phyloP scores from a whole-genome alignment of 139 green algal genomes.

The Chlamydomonas asymmetrica region DNA sequence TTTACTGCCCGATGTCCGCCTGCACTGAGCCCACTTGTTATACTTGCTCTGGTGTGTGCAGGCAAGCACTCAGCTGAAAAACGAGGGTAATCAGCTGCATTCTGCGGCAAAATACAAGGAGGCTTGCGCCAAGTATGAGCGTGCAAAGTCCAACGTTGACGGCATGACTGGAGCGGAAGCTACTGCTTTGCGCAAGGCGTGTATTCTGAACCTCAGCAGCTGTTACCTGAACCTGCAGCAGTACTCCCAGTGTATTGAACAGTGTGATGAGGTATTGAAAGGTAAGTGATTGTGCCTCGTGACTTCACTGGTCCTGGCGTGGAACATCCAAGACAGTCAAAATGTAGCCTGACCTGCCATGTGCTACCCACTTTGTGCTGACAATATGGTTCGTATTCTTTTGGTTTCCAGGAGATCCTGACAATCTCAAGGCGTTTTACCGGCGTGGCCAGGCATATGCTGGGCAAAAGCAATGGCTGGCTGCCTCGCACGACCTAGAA shows the following conservation, averaged over 20 bases:
- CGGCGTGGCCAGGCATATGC: conserved; percentile 55
- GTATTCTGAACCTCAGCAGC: conserved; percentile 58
- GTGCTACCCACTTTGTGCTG: too few relatives aligned
- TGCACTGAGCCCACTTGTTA: too few relatives aligned
- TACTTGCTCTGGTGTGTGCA: conserved; percentile 23
- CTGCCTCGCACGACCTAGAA: conserved; percentile 43
- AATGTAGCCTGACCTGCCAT: too few relatives aligned
- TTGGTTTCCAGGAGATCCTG: conserved; percentile 39
- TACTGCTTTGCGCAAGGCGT: conserved; percentile 38
- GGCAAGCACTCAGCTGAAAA: conserved; percentile 54
- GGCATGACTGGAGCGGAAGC: conserved; percentile 26
- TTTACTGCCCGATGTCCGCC: too few relatives aligned
- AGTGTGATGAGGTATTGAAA: conserved; percentile 52
- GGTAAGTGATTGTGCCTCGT: too few relatives aligned
- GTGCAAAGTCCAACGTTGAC: conserved; percentile 49
- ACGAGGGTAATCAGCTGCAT: conserved; percentile 59
- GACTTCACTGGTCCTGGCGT: too few relatives aligned
- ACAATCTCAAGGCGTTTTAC: conserved; percentile 66
- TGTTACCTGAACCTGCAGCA: conserved; percentile 62
- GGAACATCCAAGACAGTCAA: too few relatives aligned
- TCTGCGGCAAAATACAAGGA: conserved; percentile 20
- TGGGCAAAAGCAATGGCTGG: conserved; percentile 15
- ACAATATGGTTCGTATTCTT: too few relatives aligned
- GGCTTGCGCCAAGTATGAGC: conserved; percentile 61
- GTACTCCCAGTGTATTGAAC: conserved; percentile 38